phyloP scores from a whole-genome alignment of 495 filamentous ascomycete genomes.

The Beverwykella pulmonaria region DNA sequence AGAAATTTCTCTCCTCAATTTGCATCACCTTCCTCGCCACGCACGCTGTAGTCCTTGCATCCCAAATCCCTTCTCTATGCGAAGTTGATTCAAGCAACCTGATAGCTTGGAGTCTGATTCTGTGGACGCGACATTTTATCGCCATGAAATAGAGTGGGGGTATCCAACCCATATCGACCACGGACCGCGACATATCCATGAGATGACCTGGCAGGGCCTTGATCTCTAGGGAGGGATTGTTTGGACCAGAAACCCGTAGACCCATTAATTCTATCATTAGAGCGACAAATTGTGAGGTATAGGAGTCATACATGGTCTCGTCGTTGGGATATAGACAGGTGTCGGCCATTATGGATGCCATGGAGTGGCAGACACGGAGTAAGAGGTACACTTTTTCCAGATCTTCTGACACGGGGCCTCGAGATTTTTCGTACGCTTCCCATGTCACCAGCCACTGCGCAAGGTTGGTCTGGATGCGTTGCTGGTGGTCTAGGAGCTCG shows the following conservation, averaged over 20 bases:
- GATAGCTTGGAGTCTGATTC: constrained; percentile 52
- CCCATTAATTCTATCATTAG: background rate
- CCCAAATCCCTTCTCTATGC: constrained; percentile 61
- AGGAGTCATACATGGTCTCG: constrained; percentile 10
- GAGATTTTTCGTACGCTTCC: background rate
- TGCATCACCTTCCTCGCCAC: constrained; percentile 44
- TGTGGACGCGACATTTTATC: constrained; percentile 59
- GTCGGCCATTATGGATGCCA: constrained; percentile 53
- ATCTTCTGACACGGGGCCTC: background rate
- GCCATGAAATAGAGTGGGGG: constrained; percentile 57
- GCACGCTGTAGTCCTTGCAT: constrained; percentile 23
- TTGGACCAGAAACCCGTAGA: background rate
- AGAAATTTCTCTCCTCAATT: constrained; percentile 45
- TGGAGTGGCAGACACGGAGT: constrained; percentile 51
- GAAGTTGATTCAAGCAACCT: constrained; percentile 43
- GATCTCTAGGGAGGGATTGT: background rate
- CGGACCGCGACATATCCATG: constrained; percentile 2
- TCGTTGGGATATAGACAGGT: constrained; percentile 50
- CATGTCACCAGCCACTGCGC: background rate
- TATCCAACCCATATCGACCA: constrained; percentile 39
- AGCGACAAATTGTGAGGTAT: background rate
- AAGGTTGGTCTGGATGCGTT: background rate
- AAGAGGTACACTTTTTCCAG: constrained; percentile 39
- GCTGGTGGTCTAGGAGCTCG: background rate
- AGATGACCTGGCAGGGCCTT: background rate